phyloP scores from a whole-genome alignment of 805 yeast genomes.

The Nakazawaea holstii region DNA sequence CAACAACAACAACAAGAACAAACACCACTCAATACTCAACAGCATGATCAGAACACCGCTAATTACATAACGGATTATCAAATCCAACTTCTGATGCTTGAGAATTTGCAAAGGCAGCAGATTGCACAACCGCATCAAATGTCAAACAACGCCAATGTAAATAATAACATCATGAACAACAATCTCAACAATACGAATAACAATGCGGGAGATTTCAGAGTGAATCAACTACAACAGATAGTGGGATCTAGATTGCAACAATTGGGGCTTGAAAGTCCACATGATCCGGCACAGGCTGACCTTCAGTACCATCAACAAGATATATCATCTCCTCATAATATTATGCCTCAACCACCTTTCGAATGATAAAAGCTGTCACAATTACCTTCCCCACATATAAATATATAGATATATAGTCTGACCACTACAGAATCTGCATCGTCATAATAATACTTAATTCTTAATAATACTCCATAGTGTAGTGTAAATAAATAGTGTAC shows the following conservation, averaged over 20 bases:
- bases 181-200: slow-evolving; percentile 10
- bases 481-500: no score
- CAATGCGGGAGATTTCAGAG: not conserved
- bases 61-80: no score
- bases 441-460: no score
- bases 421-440: no score
- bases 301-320: not conserved
- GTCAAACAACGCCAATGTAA: not conserved
- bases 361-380: not conserved
- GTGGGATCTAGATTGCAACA: not conserved
- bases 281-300: not conserved
- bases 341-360: not conserved
- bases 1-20: no score
- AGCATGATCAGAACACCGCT: no score
- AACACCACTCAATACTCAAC: no score
- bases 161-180: not conserved
- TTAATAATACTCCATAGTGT: no score
- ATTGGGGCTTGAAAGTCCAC: not conserved
- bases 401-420: no score
- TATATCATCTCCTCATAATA: not conserved
- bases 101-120: no score
- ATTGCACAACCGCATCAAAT: not conserved
- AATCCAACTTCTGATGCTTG: no score
- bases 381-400: not conserved
- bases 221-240: slow-evolving; percentile 5